Percentiles rank a stretch among this genome's conserved stretches.
Evolutionary conservation across 1,284 basidiomycete species (phyloP).

Genomic region (Trichosporon sp.): DNA sequence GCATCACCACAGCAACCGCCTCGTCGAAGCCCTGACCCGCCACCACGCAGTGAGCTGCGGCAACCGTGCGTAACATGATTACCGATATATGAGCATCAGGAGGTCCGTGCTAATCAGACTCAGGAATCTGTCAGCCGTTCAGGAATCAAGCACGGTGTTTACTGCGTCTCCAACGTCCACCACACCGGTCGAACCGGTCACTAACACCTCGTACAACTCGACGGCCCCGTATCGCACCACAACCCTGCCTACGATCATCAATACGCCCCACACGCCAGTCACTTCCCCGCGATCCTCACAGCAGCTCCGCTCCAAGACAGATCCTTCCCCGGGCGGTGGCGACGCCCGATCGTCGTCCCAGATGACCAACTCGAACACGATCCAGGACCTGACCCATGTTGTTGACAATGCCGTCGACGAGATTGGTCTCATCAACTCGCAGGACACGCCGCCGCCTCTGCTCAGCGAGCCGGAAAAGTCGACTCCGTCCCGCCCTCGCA

Average conservation of each 20-base stretch:
- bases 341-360: slow-evolving; percentile 5
- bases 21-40: slow-evolving; percentile 47
- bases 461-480: slow-evolving; percentile 36
- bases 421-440: slow-evolving; percentile 48
- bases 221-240: slow-evolving; percentile 31
- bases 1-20: slow-evolving; percentile 14
- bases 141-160: slow-evolving; percentile 10
- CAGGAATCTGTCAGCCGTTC: slow-evolving; percentile 14
- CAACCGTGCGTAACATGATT: slow-evolving; percentile 39
- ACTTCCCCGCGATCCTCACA: slow-evolving; percentile 21
- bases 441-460: slow-evolving; percentile 46
- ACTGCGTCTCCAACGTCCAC: slow-evolving; percentile 7
- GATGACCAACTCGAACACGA: slow-evolving; percentile 31
- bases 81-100: slow-evolving; percentile 7
- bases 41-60: slow-evolving; percentile 47
- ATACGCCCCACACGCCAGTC: slow-evolving; percentile 36
- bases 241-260: slow-evolving; percentile 43
- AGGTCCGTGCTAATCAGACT: slow-evolving; percentile 8
- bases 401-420: slow-evolving; percentile 55
- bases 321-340: slow-evolving; percentile 9
- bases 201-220: slow-evolving; percentile 6
- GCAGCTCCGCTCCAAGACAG: slow-evolving; percentile 3
- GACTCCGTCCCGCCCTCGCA: not conserved
- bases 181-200: slow-evolving; percentile 4
- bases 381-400: slow-evolving; percentile 53